Evolutionary conservation across 352 stramenopile genomes (phyloP).

Genomic region (Phytophthora capsici): DNA sequence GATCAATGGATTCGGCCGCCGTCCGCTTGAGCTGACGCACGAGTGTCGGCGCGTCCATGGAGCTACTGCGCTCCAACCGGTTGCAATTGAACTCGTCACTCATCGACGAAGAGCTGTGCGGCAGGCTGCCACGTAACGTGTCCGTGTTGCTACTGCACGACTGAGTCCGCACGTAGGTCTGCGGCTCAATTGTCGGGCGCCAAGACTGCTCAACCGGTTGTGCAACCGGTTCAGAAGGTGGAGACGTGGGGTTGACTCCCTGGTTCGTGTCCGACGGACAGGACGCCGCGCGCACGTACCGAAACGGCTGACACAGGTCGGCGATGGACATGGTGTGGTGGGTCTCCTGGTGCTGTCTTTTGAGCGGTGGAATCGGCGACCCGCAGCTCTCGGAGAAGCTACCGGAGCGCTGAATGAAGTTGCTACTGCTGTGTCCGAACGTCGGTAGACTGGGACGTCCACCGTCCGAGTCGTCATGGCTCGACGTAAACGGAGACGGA

Average conservation of each 20-base stretch:
- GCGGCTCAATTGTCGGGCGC: conserved; percentile 26
- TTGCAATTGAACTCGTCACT: conserved; percentile 31
- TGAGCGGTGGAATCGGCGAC: conserved; percentile 46
- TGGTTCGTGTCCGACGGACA: conserved; percentile 77
- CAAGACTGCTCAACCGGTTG: conserved; percentile 24
- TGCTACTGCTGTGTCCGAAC: conserved; percentile 23
- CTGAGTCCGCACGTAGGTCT: conserved; percentile 33
- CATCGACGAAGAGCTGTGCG: not conserved
- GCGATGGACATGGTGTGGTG: conserved; percentile 47
- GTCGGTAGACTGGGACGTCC: conserved; percentile 28
- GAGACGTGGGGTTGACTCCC: conserved; percentile 4
- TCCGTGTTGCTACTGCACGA: conserved; percentile 28
- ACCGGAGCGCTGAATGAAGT: conserved; percentile 35
- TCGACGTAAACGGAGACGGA: conserved; percentile 24
- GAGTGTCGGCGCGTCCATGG: conserved; percentile 55
- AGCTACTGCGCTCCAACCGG: conserved; percentile 68
- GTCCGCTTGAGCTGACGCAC: conserved; percentile 34
- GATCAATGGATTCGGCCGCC: conserved; percentile 39
- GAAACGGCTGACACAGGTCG: conserved; percentile 63
- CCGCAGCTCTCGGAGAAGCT: conserved; percentile 43
- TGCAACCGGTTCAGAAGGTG: not conserved
- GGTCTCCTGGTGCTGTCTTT: conserved; percentile 37
- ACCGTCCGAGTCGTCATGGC: conserved; percentile 21
- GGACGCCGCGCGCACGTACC: conserved; percentile 70
- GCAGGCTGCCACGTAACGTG: conserved; percentile 17